These are phyloP conservation scores for Athelia psychrophila DNA, from an alignment of 1,284 basidiomycete species.

Conservation along the genomic window DNA sequence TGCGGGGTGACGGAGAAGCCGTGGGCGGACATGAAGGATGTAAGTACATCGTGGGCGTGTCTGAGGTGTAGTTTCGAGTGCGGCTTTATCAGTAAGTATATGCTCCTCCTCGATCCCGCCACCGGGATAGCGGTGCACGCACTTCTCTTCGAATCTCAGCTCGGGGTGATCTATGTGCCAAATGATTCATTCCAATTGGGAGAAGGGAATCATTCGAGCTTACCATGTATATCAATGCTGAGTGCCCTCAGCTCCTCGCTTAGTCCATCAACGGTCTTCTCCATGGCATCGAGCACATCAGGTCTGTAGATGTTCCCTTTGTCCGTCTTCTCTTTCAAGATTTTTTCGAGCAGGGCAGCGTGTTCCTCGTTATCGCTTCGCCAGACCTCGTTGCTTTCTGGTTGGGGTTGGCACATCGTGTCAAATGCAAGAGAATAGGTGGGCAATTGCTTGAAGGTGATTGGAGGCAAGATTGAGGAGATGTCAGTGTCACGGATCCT, in stretches of 20 bases:
- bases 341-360: not conserved
- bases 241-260: conserved; percentile 52
- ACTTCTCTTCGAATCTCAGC: conserved; percentile 55
- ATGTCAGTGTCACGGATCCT: too few species aligned
- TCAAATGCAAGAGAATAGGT: too few species aligned
- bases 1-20: conserved; percentile 59
- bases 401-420: too few species aligned
- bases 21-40: conserved; percentile 52
- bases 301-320: conserved; percentile 9
- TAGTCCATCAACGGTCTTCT: conserved; percentile 51
- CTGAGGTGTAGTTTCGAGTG: conserved; percentile 21
- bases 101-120: too few species aligned
- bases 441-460: too few species aligned
- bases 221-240: conserved; percentile 70
- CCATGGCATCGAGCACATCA: conserved; percentile 51
- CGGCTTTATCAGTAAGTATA: too few species aligned
- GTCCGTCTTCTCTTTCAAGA: not conserved
- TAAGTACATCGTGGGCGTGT: conserved; percentile 52
- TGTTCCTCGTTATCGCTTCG: not conserved
- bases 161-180: conserved; percentile 55
- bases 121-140: conserved; percentile 16
- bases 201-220: not conserved
- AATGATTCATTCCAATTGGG: not conserved
- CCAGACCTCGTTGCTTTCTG: not conserved
- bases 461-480: too few species aligned